A percentile compares a stretch with the other conserved stretches of the same genome.
Conservation (phyloP, 2,329 filamentous ascomycete genomes). For the Huntiella bhutanensis region DNA sequence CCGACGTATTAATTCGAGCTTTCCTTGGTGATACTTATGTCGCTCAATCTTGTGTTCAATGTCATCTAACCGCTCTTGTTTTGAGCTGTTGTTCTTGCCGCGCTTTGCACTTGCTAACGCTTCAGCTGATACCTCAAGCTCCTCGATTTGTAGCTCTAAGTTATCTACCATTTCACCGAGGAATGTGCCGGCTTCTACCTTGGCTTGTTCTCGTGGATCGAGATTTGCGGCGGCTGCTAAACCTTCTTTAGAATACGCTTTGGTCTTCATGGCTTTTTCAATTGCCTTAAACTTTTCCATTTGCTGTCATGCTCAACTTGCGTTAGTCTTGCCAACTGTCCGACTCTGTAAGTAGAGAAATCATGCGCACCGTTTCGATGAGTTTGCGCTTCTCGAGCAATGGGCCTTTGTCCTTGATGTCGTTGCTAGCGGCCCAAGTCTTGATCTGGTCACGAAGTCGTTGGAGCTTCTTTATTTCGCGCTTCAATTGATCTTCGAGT, state of each 20-base stretch:
- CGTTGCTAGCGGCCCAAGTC: conserved; percentile 94
- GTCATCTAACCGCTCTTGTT: conserved; percentile 73
- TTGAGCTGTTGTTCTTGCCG: conserved; percentile 69
- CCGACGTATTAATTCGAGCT: conserved; percentile 76
- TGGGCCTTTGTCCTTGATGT: conserved; percentile 98
- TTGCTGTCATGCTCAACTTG: conserved; percentile 37
- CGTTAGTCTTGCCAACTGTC: conserved; percentile 12
- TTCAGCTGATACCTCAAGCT: conserved; percentile 78
- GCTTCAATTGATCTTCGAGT: conserved; percentile 91
- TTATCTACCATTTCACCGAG: conserved; percentile 75
- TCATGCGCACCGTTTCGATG: conserved; percentile 70
- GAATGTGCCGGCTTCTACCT: conserved; percentile 74
- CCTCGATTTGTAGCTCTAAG: conserved; percentile 83
- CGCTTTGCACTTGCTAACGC: conserved; percentile 79
- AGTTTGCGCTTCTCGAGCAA: conserved; percentile 83
- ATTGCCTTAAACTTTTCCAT: conserved; percentile 99
- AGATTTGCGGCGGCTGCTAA: conserved; percentile 79
- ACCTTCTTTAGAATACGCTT: conserved; percentile 97
- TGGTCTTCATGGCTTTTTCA: conserved; percentile 99
- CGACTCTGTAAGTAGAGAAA: conserved; percentile 13
- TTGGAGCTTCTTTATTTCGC: conserved; percentile 99
- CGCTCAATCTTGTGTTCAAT: conserved; percentile 71
- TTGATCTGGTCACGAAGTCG: conserved; percentile 96
- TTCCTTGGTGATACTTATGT: conserved; percentile 91
- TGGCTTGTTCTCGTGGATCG: conserved; percentile 95